These are phyloP conservation scores for Trichoderma simmonsii DNA, from an alignment of 2,329 filamentous ascomycete species.

Conservation along the genomic window DNA sequence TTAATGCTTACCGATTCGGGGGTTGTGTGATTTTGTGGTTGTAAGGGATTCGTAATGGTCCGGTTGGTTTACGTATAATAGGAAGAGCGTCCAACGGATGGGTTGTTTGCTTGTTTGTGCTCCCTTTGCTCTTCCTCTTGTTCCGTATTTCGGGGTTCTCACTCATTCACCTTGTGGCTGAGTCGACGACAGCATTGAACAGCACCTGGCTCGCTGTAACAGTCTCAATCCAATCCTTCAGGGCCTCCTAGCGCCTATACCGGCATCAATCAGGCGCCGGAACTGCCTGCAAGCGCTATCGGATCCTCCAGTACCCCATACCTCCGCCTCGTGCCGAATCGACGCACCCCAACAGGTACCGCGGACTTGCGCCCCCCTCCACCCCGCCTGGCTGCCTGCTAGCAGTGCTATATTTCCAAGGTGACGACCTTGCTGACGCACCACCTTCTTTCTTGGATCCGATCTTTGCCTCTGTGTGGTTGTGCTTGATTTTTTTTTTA, in stretches of 20 bases:
- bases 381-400: neutral
- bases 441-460: conserved; percentile 1
- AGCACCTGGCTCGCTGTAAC: neutral
- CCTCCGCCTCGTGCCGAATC: neutral
- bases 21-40: neutral
- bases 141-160: neutral
- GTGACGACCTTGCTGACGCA: conserved; percentile 11
- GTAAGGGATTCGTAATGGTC: neutral
- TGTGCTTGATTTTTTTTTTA: neutral
- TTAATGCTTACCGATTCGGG: neutral
- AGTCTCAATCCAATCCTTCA: neutral
- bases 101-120: neutral
- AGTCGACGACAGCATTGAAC: neutral
- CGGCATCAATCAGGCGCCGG: neutral
- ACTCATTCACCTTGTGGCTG: neutral
- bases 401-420: neutral
- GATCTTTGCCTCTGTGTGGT: neutral
- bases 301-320: neutral
- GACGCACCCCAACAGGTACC: neutral
- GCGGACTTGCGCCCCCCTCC: neutral
- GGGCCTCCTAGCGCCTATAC: neutral
- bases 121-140: neutral
- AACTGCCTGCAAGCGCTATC: neutral
- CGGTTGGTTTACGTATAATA: neutral
- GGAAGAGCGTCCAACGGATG: neutral